These are phyloP conservation scores for Evernia prunastri DNA, from an alignment of 495 filamentous ascomycete species.

Conservation along the genomic window DNA sequence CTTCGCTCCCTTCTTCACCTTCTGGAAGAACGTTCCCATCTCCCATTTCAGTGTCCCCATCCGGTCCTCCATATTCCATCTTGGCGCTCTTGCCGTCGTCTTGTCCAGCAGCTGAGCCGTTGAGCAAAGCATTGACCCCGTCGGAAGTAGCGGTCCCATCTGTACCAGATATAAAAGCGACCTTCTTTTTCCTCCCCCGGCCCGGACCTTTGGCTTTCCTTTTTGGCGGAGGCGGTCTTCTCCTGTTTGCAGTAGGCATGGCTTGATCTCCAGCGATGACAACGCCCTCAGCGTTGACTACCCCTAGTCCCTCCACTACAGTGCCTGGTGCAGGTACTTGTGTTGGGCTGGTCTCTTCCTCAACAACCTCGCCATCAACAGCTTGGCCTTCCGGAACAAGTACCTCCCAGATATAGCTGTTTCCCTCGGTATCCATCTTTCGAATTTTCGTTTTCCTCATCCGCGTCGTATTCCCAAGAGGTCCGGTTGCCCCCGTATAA, in stretches of 20 bases:
- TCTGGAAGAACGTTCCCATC: constrained; percentile 39
- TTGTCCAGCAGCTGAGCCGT: constrained; percentile 29
- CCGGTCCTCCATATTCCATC: constrained; percentile 21
- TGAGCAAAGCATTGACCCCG: constrained; percentile 27
- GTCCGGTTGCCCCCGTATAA: constrained; percentile 38
- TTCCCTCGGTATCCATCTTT: constrained; percentile 68
- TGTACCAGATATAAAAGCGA: constrained; percentile 44
- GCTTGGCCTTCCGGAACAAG: constrained; percentile 73
- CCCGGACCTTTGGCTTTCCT: constrained; percentile 65
- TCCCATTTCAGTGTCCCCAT: constrained; percentile 35
- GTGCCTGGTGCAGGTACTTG: constrained; percentile 51
- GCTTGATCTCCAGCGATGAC: constrained; percentile 49
- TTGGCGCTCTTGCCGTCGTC: constrained; percentile 35
- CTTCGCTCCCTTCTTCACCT: constrained; percentile 49
- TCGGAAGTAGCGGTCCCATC: constrained; percentile 28
- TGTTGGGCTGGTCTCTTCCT: constrained; percentile 46
- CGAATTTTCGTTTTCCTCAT: constrained; percentile 74
- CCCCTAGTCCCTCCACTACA: constrained; percentile 55
- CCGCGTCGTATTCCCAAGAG: constrained; percentile 36
- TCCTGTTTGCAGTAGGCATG: constrained; percentile 43
- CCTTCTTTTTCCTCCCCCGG: constrained; percentile 62
- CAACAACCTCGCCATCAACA: constrained; percentile 72
- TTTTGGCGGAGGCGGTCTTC: constrained; percentile 68
- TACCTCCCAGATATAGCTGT: constrained; percentile 72
- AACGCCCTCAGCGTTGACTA: constrained; percentile 55